Evolutionary conservation across 306 rosid species (phyloP).

Genomic region (Glycine tomentella): DNA sequence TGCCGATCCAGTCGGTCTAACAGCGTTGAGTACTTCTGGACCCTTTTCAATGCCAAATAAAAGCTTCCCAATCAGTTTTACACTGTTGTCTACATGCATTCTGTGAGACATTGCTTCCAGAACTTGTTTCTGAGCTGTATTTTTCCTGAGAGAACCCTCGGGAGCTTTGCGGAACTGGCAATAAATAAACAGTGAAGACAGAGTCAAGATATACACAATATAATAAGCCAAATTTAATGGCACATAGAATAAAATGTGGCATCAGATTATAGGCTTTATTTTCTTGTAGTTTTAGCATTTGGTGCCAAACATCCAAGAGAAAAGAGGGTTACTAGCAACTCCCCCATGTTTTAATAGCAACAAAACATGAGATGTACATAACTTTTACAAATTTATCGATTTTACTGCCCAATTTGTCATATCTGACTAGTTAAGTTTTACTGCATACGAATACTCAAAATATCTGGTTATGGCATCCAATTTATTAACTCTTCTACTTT

Average conservation of each 20-base stretch:
- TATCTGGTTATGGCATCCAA: background rate
- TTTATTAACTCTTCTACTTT: background rate
- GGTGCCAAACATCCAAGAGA: constrained; percentile 7
- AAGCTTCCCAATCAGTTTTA: constrained; percentile 77
- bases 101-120: constrained; percentile 92
- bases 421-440: background rate
- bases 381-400: background rate
- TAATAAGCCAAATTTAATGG: background rate
- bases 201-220: constrained; percentile 19
- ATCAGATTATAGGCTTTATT: background rate
- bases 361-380: constrained; percentile 9
- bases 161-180: constrained; percentile 87
- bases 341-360: background rate
- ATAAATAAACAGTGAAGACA: constrained; percentile 21
- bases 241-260: background rate
- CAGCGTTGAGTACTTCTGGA: constrained; percentile 62
- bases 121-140: constrained; percentile 79
- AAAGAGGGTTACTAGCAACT: background rate
- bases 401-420: background rate
- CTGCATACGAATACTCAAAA: background rate
- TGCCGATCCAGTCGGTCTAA: constrained; percentile 72
- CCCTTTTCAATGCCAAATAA: constrained; percentile 85
- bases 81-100: constrained; percentile 78
- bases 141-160: constrained; percentile 77
- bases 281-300: constrained; percentile 10